phyloP scores from a whole-genome alignment of 2,329 filamentous ascomycete genomes.

The Xylariales sp. region DNA sequence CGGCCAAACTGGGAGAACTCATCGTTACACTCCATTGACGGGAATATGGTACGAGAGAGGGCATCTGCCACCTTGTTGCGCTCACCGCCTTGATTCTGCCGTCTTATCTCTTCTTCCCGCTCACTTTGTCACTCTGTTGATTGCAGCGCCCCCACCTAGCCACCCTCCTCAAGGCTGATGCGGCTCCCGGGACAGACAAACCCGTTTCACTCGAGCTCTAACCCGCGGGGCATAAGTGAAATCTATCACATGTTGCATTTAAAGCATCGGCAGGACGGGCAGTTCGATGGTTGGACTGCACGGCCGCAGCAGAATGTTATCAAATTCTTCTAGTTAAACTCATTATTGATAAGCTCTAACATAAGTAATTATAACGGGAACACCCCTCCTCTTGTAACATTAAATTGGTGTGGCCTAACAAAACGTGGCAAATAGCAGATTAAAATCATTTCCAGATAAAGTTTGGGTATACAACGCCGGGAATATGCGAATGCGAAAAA shows the following conservation, averaged over 20 bases:
- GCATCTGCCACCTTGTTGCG: no score
- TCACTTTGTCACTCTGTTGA: no score
- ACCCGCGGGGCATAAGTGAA: background rate
- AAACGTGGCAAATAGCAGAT: slow-evolving; percentile 30
- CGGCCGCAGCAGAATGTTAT: background rate
- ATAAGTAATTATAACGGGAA: slow-evolving; percentile 19
- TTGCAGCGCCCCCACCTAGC: no score
- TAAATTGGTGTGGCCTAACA: slow-evolving; percentile 9
- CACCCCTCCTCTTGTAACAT: slow-evolving; percentile 4
- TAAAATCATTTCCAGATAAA: slow-evolving; percentile 41
- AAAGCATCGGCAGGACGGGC: no score
- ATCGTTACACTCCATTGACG: no score
- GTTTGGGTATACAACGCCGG: slow-evolving; percentile 48
- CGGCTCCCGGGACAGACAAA: no score
- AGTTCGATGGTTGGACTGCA: background rate
- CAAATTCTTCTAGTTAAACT: slow-evolving; percentile 17
- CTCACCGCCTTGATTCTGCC: no score
- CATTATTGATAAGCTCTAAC: slow-evolving; percentile 20
- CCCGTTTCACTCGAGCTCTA: background rate
- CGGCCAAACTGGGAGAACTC: no score
- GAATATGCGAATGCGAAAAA: slow-evolving; percentile 43
- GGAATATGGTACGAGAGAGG: no score
- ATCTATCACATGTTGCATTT: background rate
- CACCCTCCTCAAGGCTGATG: background rate
- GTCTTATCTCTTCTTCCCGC: no score